phyloP scores from a whole-genome alignment of 345 rosid species.

The Xanthoceras sorbifolium region DNA sequence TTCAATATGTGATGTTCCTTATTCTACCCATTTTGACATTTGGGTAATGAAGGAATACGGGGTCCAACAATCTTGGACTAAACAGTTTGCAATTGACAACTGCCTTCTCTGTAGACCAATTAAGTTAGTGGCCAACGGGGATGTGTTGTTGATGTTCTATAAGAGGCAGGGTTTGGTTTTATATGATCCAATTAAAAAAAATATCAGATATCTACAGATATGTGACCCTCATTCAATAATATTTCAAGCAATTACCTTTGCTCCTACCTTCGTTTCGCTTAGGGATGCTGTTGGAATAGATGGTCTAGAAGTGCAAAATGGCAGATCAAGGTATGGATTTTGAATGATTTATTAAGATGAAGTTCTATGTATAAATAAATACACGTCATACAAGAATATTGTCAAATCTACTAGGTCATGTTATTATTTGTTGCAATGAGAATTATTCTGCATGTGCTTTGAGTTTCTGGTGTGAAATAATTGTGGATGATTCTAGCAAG shows the following conservation, averaged over 20 bases:
- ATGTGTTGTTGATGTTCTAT: constrained; percentile 10
- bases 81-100: constrained; percentile 1
- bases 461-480: no score
- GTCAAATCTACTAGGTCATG: no score
- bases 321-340: constrained; percentile 4
- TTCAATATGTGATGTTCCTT: constrained; percentile 16
- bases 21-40: background rate
- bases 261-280: constrained; percentile 15
- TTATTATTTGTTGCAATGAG: no score
- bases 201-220: background rate
- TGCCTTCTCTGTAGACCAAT: constrained; percentile 3
- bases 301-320: background rate
- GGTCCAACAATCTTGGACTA: constrained; percentile 24
- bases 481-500: no score
- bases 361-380: background rate
- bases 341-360: background rate
- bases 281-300: constrained; percentile 10
- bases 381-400: no score
- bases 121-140: background rate
- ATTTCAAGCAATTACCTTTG: constrained; percentile 15
- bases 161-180: constrained; percentile 8
- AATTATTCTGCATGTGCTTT: no score
- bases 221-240: background rate
- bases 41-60: constrained; percentile 31
- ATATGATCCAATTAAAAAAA: background rate